Conservation (phyloP, 2,329 filamentous ascomycete species). For the Talaromyces pinophilus region DNA sequence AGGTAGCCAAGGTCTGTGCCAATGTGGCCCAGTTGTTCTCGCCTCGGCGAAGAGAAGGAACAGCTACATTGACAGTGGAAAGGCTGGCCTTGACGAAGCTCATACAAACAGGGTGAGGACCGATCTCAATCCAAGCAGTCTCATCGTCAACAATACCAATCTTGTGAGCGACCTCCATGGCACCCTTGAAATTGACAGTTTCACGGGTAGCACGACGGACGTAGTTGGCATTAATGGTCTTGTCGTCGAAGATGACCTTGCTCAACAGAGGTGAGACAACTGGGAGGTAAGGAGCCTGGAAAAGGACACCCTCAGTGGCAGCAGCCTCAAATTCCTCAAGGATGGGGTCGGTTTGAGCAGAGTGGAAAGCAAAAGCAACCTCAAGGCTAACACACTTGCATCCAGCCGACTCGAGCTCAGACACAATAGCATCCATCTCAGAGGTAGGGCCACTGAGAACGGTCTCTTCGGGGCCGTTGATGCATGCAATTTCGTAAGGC, state of each 20-base stretch:
- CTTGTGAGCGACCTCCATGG: conserved; percentile 60
- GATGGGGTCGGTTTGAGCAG: conserved; percentile 64
- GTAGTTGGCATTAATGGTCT: conserved; percentile 56
- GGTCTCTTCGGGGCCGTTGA: conserved; percentile 73
- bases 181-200: conserved; percentile 68
- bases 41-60: conserved; percentile 63
- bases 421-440: conserved; percentile 56
- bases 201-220: conserved; percentile 66
- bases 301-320: conserved; percentile 46
- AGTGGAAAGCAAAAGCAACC: conserved; percentile 68
- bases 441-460: conserved; percentile 66
- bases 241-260: conserved; percentile 38
- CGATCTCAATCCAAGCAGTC: conserved; percentile 71
- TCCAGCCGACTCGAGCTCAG: conserved; percentile 50
- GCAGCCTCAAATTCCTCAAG: conserved; percentile 60
- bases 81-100: conserved; percentile 68
- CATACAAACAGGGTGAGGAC: conserved; percentile 70
- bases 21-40: conserved; percentile 67
- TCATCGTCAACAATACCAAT: conserved; percentile 63
- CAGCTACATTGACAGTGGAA: conserved; percentile 55
- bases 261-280: conserved; percentile 51
- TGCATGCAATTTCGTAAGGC: conserved; percentile 62
- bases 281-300: conserved; percentile 43
- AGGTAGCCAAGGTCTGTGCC: conserved; percentile 56
- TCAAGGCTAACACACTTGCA: conserved; percentile 65